phyloP scores from a whole-genome alignment of 148 eudicot species.

The Oxyria digyna region DNA sequence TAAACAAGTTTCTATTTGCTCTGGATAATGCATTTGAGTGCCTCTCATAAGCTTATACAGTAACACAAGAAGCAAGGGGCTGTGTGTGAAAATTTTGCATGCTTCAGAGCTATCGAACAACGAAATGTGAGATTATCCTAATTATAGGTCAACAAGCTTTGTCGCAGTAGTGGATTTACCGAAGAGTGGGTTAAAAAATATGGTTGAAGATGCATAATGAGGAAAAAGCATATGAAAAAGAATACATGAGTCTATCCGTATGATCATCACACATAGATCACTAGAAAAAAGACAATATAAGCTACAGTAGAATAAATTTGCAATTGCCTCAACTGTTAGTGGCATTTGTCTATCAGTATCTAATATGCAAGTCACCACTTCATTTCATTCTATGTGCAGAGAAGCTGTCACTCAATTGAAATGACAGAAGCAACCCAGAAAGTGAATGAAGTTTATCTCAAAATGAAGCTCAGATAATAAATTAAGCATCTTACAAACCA shows the following conservation, averaged over 20 bases:
- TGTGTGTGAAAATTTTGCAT: neutral
- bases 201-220: neutral
- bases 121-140: neutral
- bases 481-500: neutral
- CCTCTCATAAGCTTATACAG: neutral
- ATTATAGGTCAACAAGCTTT: neutral
- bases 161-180: neutral
- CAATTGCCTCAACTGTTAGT: neutral
- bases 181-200: neutral
- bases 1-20: neutral
- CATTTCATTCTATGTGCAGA: neutral
- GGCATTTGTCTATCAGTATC: neutral
- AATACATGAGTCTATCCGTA: neutral
- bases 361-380: neutral
- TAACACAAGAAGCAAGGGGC: neutral
- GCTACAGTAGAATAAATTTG: neutral
- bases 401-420: neutral
- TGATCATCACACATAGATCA: neutral
- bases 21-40: neutral
- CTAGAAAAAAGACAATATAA: neutral
- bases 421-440: neutral
- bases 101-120: neutral
- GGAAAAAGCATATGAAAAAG: neutral
- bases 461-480: neutral
- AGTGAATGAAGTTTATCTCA: neutral